Evolutionary conservation across 441 rosid species (phyloP), one percentile per base, ranked within the genome.

Genomic region (Populus hybrid): DNA sequence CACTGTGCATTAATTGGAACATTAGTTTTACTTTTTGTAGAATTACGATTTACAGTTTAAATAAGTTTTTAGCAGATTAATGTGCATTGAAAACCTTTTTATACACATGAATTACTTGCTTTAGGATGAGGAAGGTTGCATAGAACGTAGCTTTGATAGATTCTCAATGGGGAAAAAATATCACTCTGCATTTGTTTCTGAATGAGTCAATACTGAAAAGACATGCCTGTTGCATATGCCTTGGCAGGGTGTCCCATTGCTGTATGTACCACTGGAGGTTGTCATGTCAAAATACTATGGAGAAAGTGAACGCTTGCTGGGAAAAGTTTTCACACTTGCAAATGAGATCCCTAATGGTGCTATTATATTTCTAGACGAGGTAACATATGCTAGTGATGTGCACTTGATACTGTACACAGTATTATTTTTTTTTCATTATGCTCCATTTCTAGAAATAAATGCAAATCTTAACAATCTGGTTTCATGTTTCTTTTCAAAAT

Each of bases 251-350:
- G 92, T 91, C 63, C 98, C 97, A 1, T 84, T 96, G 80, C 85
- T 96, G 40, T 93, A 94, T 83, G 97, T 96, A 69, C 99, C 99
- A 21, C 84, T 93, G 79, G 99, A 96, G 89, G 87, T 89, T 74
- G 91, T 94, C 54, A 57, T 96, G 93, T 96, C 99, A 23, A 95
- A 94, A 81, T 96, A 88, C 85, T 96, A 93, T 64, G 98, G 98
- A 69, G 98, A 96, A 86, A 94, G 97, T 77, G 98, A 93, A 82
- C 89, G 94, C 35, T 57, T 93, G 79, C 74, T 96, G 79, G 98
- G 98, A 16, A 86, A 92, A 84, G 96, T 96, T 30, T 96, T 94
- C 84, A 80, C 98, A 38, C 94, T 93, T 61, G 99, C 98, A 57
- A 89, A 96, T 84, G 91, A 90, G 73, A 92, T 96, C 30, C 91